Percentiles rank a stretch among this genome's conserved stretches.
These are phyloP conservation scores for Botryotinia narcissicola DNA, from an alignment of 2,329 filamentous ascomycete species.

Conservation along the genomic window DNA sequence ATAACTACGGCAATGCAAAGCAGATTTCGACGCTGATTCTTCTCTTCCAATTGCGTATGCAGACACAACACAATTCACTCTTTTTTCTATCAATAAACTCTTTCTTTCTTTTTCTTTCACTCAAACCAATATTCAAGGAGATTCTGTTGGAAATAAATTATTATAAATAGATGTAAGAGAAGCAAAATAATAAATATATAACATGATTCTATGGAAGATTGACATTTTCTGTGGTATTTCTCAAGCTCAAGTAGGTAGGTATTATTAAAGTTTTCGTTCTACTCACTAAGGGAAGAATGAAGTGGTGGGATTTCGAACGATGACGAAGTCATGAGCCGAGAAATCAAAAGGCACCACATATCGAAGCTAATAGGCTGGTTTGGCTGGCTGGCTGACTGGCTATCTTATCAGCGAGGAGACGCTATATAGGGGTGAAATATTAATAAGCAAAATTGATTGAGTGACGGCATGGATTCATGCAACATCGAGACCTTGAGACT, in stretches of 20 bases:
- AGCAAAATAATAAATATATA: neutral
- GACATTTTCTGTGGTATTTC: neutral
- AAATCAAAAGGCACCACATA: neutral
- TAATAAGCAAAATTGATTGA: neutral
- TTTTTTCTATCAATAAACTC: neutral
- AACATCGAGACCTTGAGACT: too few relatives aligned
- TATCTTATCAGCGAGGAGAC: neutral
- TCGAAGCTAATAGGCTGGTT: neutral
- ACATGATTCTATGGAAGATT: neutral
- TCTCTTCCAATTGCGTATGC: neutral
- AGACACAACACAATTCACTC: neutral
- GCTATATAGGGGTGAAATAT: neutral
- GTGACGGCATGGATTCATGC: neutral
- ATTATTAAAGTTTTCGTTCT: neutral
- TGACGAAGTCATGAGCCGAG: conserved; percentile 10
- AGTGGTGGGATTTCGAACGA: neutral
- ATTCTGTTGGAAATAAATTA: neutral
- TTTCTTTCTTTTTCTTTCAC: neutral
- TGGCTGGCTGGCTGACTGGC: neutral
- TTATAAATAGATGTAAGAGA: neutral
- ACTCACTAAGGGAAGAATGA: neutral
- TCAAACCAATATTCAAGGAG: neutral
- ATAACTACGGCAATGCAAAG: neutral
- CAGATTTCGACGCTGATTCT: neutral
- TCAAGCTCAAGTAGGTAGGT: neutral